A percentile compares a stretch with the other conserved stretches of the same genome.
Conservation (phyloP, 1,284 basidiomycete species). For the Meripilus lineatus region DNA sequence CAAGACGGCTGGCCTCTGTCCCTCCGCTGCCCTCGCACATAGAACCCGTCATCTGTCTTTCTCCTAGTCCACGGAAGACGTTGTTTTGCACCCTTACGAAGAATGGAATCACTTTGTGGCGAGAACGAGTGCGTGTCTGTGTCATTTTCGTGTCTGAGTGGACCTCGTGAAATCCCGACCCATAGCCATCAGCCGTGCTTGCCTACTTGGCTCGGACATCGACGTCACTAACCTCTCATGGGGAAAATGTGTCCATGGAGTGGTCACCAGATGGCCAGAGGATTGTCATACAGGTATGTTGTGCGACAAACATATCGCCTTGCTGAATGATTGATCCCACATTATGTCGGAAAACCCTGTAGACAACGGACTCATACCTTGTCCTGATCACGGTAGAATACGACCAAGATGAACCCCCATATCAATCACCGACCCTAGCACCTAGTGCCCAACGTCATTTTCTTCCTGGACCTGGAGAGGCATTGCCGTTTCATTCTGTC, state of each 20-base stretch:
- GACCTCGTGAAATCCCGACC: neutral
- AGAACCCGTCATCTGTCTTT: conserved; percentile 55
- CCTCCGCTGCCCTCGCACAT: conserved; percentile 61
- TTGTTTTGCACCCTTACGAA: conserved; percentile 75
- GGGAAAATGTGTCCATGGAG: conserved; percentile 64
- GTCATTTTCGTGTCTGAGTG: neutral
- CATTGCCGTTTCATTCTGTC: conserved; percentile 57
- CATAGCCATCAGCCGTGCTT: conserved; percentile 77
- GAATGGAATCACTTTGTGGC: conserved; percentile 72
- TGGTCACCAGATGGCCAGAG: conserved; percentile 80
- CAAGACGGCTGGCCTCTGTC: conserved; percentile 61
- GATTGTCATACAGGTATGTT: conserved; percentile 72
- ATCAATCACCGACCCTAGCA: conserved; percentile 49
- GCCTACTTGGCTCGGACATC: conserved; percentile 73
- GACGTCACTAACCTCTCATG: conserved; percentile 75
- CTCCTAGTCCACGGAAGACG: conserved; percentile 67
- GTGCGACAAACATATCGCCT: neutral
- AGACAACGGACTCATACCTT: conserved; percentile 54
- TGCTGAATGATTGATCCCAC: neutral
- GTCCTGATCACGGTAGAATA: conserved; percentile 71
- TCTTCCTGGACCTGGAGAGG: conserved; percentile 77
- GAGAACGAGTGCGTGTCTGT: conserved; percentile 66
- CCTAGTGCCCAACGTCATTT: conserved; percentile 60
- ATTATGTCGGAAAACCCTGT: neutral
- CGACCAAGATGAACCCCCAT: conserved; percentile 49